Percentiles rank a stretch among this genome's conserved stretches.
Evolutionary conservation across 352 stramenopile genomes (phyloP).

Genomic region (Blastocystis sp.): DNA sequence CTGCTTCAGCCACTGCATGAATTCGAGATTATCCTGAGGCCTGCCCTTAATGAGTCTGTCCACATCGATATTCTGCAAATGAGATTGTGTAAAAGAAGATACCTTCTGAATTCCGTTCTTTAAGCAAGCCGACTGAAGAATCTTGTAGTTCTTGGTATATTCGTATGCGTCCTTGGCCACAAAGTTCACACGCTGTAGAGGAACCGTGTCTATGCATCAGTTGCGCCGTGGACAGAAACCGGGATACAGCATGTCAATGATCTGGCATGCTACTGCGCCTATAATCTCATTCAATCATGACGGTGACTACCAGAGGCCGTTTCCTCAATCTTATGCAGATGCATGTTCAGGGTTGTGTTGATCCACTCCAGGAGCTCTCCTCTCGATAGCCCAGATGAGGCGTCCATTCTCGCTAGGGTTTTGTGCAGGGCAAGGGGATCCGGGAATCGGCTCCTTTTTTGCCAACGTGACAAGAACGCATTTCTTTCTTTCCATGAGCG

Average conservation of each 20-base stretch:
- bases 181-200: conserved; percentile 95
- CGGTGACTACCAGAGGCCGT: conserved; percentile 75
- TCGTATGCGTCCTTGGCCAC: conserved; percentile 92
- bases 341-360: conserved; percentile 88
- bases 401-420: conserved; percentile 1
- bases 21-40: conserved; percentile 99
- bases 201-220: conserved; percentile 81
- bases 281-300: conserved; percentile 73
- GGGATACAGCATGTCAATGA: conserved; percentile 89
- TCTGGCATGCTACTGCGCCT: conserved; percentile 92
- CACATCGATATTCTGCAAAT: conserved; percentile 88
- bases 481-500: conserved; percentile 27
- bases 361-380: conserved; percentile 95
- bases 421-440: background rate
- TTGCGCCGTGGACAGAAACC: conserved; percentile 70
- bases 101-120: conserved; percentile 87
- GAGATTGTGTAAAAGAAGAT: conserved; percentile 1
- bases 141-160: conserved; percentile 99
- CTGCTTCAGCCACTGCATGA: conserved; percentile 96
- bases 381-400: conserved; percentile 23
- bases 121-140: conserved; percentile 93
- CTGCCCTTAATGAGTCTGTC: conserved; percentile 94
- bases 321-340: conserved; percentile 93
- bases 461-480: background rate
- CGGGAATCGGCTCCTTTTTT: conserved; percentile 6